phyloP scores from a whole-genome alignment of 495 filamentous ascomycete species.

The Immersiella caudata region DNA sequence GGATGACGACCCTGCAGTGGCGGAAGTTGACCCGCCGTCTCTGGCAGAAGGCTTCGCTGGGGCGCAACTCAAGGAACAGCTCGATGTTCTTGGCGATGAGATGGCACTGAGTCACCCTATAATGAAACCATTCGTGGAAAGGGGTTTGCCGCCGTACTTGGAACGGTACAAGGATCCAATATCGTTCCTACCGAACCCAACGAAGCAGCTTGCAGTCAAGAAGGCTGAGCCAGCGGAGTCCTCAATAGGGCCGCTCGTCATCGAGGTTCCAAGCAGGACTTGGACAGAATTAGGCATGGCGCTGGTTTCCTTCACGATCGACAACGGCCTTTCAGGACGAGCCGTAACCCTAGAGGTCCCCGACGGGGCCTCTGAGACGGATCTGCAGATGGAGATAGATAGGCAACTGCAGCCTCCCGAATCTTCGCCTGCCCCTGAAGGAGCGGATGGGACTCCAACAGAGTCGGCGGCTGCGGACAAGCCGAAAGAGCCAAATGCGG shows the following conservation, averaged over 20 bases:
- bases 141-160: conserved; percentile 63
- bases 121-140: conserved; percentile 64
- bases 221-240: conserved; percentile 47
- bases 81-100: conserved; percentile 70
- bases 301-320: conserved; percentile 36
- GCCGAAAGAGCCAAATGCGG: conserved; percentile 15
- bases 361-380: conserved; percentile 36
- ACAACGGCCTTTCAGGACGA: conserved; percentile 37
- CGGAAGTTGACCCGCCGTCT: conserved; percentile 73
- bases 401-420: conserved; percentile 33
- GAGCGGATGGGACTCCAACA: background rate
- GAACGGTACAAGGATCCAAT: conserved; percentile 73
- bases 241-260: conserved; percentile 54
- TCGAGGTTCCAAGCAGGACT: conserved; percentile 37
- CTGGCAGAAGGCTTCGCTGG: conserved; percentile 84
- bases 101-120: conserved; percentile 68
- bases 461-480: conserved; percentile 23
- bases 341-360: conserved; percentile 43
- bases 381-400: conserved; percentile 46
- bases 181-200: conserved; percentile 68
- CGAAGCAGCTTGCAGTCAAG: conserved; percentile 38
- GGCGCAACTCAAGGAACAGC: conserved; percentile 70
- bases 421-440: conserved; percentile 5
- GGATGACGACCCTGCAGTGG: conserved; percentile 73
- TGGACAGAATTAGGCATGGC: conserved; percentile 50